Evolutionary conservation across 805 yeast genomes (phyloP).

Genomic region (Candida khao-thaluensis): DNA sequence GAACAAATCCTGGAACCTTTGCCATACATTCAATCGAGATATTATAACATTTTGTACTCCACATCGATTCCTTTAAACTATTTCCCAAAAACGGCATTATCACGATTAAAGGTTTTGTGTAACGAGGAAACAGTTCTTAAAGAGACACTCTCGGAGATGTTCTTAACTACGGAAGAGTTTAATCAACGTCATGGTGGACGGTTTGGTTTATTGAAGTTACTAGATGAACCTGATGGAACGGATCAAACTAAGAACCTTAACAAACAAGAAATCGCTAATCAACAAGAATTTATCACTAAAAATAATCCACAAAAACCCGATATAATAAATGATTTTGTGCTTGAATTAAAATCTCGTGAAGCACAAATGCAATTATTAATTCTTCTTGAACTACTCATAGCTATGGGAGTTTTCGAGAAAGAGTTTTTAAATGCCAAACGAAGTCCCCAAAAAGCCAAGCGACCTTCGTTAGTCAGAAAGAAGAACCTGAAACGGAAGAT

Average conservation of each 20-base stretch:
- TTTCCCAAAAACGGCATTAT: conserved; percentile 48
- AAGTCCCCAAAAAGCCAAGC: conserved; percentile 10
- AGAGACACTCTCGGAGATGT: conserved; percentile 28
- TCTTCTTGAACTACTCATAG: conserved; percentile 43
- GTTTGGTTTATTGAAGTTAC: conserved; percentile 22
- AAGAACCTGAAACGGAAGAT: conserved; percentile 27
- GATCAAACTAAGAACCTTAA: conserved; percentile 5
- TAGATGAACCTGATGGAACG: conserved; percentile 1
- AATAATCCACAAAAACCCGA: conserved; percentile 7
- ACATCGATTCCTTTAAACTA: conserved; percentile 41
- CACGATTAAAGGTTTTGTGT: conserved; percentile 47
- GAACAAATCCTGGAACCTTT: conserved; percentile 24
- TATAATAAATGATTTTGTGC: conserved; percentile 19
- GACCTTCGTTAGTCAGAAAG: conserved; percentile 23
- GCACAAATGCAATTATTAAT: conserved; percentile 54
- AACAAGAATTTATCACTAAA: conserved; percentile 16
- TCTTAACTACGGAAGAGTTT: conserved; percentile 36
- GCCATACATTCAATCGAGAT: conserved; percentile 32
- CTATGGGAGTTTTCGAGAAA: conserved; percentile 34
- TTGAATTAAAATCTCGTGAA: conserved; percentile 51
- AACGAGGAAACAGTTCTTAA: conserved; percentile 18
- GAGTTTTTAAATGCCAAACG: conserved; percentile 25
- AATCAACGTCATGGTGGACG: conserved; percentile 42
- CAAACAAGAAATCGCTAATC: conserved; percentile 23
- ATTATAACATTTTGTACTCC: conserved; percentile 37